phyloP scores from a whole-genome alignment of 1,139 yeast species.

The Blastobotrys raffinosifermentans region DNA sequence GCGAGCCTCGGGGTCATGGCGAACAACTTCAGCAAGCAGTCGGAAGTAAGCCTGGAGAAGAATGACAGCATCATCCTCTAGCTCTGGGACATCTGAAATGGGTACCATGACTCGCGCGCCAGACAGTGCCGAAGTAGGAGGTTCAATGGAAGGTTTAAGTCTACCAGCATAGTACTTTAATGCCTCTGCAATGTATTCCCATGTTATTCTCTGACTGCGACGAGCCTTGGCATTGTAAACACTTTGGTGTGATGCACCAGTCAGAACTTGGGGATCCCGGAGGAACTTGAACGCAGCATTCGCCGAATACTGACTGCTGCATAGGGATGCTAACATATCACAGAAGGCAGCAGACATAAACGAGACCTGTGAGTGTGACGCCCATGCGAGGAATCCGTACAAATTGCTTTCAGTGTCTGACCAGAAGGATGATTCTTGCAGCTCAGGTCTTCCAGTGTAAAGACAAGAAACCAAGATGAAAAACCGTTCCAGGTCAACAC shows the following conservation, averaged over 20 bases:
- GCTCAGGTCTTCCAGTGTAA: slow-evolving; percentile 54
- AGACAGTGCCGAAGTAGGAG: slow-evolving; percentile 10
- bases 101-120: slow-evolving; percentile 20
- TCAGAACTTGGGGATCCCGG: slow-evolving; percentile 14
- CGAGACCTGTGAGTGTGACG: slow-evolving; percentile 75
- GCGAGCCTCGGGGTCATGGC: slow-evolving; percentile 39
- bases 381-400: slow-evolving; percentile 84
- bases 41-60: slow-evolving; percentile 68
- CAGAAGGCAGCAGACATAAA: slow-evolving; percentile 80
- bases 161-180: slow-evolving; percentile 51
- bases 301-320: slow-evolving; percentile 53
- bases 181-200: slow-evolving; percentile 54
- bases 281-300: slow-evolving; percentile 40
- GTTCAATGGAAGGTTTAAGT: slow-evolving; percentile 28
- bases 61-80: slow-evolving; percentile 78
- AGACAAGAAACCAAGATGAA: slow-evolving; percentile 71
- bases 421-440: slow-evolving; percentile 61
- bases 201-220: slow-evolving; percentile 30
- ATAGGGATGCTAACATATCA: slow-evolving; percentile 67
- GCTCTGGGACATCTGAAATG: slow-evolving; percentile 37
- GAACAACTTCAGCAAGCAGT: slow-evolving; percentile 45
- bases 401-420: slow-evolving; percentile 54
- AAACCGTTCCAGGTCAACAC: slow-evolving; percentile 83
- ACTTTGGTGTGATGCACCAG: no score
- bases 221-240: slow-evolving; percentile 7